Percentiles rank a stretch among this genome's conserved stretches.
Evolutionary conservation across 2,329 filamentous ascomycete genomes (phyloP).

Genomic region (Xylaria sp.): DNA sequence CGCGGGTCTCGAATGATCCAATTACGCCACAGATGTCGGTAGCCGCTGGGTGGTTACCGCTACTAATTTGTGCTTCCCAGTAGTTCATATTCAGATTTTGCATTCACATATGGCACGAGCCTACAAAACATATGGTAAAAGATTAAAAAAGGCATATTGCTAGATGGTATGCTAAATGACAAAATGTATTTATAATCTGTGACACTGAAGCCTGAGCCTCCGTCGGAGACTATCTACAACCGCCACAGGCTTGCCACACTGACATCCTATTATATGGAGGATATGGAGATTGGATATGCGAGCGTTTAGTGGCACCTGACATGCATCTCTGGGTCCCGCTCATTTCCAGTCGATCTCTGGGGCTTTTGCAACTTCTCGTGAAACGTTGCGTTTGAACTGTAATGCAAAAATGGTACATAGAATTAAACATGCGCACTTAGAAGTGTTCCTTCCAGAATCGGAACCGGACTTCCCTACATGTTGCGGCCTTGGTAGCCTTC

Average conservation of each 20-base stretch:
- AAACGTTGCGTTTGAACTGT: constrained; percentile 22
- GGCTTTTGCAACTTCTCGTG: constrained; percentile 1
- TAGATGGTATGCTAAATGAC: constrained; percentile 30
- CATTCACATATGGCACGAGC: neutral
- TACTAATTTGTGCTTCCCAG: neutral
- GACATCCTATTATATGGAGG: constrained; percentile 21
- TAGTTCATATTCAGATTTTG: neutral
- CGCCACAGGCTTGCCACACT: constrained; percentile 13
- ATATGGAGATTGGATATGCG: constrained; percentile 7
- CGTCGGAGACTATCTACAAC: constrained; percentile 33
- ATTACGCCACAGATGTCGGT: constrained; percentile 17
- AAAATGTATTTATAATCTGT: constrained; percentile 18
- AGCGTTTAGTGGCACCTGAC: constrained; percentile 9
- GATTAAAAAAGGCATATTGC: constrained; percentile 11
- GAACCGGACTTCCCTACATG: constrained; percentile 84
- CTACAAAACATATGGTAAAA: neutral
- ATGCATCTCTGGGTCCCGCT: constrained; percentile 14
- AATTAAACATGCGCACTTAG: constrained; percentile 52
- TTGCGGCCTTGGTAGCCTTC: constrained; percentile 78
- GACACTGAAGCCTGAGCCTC: constrained; percentile 20
- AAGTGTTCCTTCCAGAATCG: constrained; percentile 99
- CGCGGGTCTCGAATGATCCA: constrained; percentile 24
- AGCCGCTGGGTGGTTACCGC: constrained; percentile 11
- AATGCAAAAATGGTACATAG: constrained; percentile 36
- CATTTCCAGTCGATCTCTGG: constrained; percentile 12